phyloP scores from a whole-genome alignment of 352 stramenopile genomes.

The Chrysophaeum taylorii region DNA sequence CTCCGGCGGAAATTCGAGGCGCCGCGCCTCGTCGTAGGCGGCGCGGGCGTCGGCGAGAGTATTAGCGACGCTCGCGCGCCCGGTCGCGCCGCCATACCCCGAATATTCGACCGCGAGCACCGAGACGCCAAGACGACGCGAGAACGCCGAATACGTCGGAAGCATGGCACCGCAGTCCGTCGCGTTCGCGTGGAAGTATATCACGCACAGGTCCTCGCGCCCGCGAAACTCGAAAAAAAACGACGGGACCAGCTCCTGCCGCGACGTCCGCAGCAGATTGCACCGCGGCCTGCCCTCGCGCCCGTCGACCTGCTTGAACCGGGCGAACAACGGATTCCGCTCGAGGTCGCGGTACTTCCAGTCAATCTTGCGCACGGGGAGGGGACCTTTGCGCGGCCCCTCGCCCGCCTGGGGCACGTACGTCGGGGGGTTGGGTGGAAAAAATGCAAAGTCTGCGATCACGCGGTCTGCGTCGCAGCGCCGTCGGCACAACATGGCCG shows the following conservation, averaged over 20 bases:
- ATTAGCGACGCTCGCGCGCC: slow-evolving; percentile 18
- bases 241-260: slow-evolving; percentile 10
- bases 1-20: slow-evolving; percentile 1
- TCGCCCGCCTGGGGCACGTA: neutral
- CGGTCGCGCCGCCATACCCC: slow-evolving; percentile 24
- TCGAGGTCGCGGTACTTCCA: neutral
- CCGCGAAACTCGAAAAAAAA: slow-evolving; percentile 27
- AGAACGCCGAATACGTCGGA: slow-evolving; percentile 26
- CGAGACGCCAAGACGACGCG: slow-evolving; percentile 21
- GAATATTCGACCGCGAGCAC: slow-evolving; percentile 32
- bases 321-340: neutral
- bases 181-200: slow-evolving; percentile 31
- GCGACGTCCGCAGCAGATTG: neutral
- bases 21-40: slow-evolving; percentile 17
- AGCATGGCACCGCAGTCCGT: slow-evolving; percentile 33
- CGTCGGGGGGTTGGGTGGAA: neutral
- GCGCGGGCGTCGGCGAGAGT: slow-evolving; percentile 27
- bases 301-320: neutral
- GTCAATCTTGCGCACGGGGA: slow-evolving; percentile 14
- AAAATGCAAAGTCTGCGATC: slow-evolving; percentile 5
- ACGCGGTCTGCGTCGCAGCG: neutral
- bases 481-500: neutral
- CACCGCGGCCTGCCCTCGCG: neutral
- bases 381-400: too few relatives aligned
- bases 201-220: slow-evolving; percentile 22